Conservation (phyloP, 2,329 filamentous ascomycete genomes). For the Botrytis sinoallii region DNA sequence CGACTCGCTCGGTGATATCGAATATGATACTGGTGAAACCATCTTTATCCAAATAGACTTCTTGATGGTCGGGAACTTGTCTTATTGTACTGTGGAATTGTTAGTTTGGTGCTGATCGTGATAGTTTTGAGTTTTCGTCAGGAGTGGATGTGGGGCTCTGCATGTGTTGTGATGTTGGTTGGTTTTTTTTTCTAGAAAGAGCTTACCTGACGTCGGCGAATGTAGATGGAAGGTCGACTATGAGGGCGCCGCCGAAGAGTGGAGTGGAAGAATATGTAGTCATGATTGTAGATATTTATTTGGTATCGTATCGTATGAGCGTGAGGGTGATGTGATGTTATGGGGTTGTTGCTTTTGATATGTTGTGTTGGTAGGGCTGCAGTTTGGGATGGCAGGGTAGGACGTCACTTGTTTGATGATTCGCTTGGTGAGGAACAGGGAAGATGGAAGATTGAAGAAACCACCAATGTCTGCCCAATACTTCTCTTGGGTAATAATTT, state of each 20-base stretch:
- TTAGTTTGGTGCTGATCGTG: slow-evolving; percentile 26
- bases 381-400: background rate
- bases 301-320: background rate
- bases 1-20: slow-evolving; percentile 83
- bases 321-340: background rate
- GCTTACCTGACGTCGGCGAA: slow-evolving; percentile 72
- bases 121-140: slow-evolving; percentile 11
- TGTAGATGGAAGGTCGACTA: slow-evolving; percentile 62
- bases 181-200: background rate
- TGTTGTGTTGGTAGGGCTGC: slow-evolving; percentile 16
- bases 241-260: slow-evolving; percentile 71
- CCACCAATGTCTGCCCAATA: background rate
- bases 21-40: slow-evolving; percentile 86
- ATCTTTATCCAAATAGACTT: slow-evolving; percentile 81
- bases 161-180: slow-evolving; percentile 1
- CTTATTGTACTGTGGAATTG: slow-evolving; percentile 58
- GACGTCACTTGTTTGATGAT: slow-evolving; percentile 11
- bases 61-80: slow-evolving; percentile 82
- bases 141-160: slow-evolving; percentile 7
- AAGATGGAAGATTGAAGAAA: background rate
- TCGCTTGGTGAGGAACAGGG: slow-evolving; percentile 11
- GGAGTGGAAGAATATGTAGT: slow-evolving; percentile 41
- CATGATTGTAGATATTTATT: background rate
- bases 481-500: background rate
- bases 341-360: slow-evolving; percentile 3